Evolutionary conservation across 2,329 filamentous ascomycete species (phyloP).

Genomic region (Diaporthe batatas): DNA sequence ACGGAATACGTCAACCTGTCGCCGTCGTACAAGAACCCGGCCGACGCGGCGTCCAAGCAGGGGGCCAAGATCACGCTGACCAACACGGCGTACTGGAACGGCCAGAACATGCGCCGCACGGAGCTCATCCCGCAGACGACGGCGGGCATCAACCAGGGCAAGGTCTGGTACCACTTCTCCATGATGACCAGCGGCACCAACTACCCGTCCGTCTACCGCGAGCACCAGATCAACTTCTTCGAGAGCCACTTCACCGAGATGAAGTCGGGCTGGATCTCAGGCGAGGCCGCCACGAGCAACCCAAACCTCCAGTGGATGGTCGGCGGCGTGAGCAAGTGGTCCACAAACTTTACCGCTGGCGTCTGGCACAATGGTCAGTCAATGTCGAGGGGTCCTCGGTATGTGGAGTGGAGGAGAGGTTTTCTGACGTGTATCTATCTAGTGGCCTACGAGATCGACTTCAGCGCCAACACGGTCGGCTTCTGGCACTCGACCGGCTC

Average conservation of each 20-base stretch:
- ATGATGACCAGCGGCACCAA: constrained; percentile 72
- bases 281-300: constrained; percentile 59
- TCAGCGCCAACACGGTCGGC: constrained; percentile 70
- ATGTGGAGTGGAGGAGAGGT: no score
- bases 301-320: constrained; percentile 75
- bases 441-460: constrained; percentile 59
- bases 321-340: constrained; percentile 72
- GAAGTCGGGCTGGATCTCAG: constrained; percentile 74
- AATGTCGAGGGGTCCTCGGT: no score
- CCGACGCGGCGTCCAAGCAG: constrained; percentile 71
- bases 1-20: constrained; percentile 73
- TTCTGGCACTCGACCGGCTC: constrained; percentile 79
- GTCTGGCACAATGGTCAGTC: constrained; percentile 75
- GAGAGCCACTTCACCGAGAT: constrained; percentile 82
- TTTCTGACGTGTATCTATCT: neutral
- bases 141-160: constrained; percentile 74
- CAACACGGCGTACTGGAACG: constrained; percentile 77
- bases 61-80: constrained; percentile 78
- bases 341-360: constrained; percentile 69
- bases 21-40: constrained; percentile 73
- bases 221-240: constrained; percentile 76
- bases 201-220: constrained; percentile 70
- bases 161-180: constrained; percentile 80
- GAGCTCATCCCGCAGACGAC: constrained; percentile 80
- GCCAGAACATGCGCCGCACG: constrained; percentile 78